Base-by-base conservation (phyloP, 495 filamentous ascomycete genomes). In the Penicillium daleae region DNA sequence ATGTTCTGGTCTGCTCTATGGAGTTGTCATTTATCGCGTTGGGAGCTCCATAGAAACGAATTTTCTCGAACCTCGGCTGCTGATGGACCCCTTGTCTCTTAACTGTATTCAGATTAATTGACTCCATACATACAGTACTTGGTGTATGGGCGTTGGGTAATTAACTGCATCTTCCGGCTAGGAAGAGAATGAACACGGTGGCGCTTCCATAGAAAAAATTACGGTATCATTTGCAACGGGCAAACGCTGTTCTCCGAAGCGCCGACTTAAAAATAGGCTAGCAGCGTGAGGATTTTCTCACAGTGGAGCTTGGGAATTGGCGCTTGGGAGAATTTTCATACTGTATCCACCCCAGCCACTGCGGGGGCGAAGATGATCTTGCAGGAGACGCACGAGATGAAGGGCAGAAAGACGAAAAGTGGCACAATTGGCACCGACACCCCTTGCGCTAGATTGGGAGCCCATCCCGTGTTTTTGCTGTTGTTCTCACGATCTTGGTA, bases 351-450 rank as follows among this genome's bases (percentile, higher is more conserved):
- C 37, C 49, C 31, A 60, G 66, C 60, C 66, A 69, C 55, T 68
- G 70, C 67, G 70, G 70, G n/a, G 70, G 67, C 70, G 62, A 54
- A 65, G 69, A 70, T 66, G 69, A 72, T 72, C 67, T 67, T 61
- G 69, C 66, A 71, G 65, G 48, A 56, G 42, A 65, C 52, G n/a
- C 29, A 59, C 48, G 61, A 68, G 64, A 61, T 40, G 48, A 33
- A 7, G 48, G 42, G 56, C 48, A 55, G 60, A 31, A 31, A n/a
- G n/a, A n/a, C n/a, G n/a, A n/a, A n/a, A n/a, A n/a, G n/a, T n/a
- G n/a, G 29, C 29, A 31, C 4, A 31, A 31, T 3, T 62, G 37
- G 54, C 40, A 44, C 40, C 15, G 40, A 21, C 51, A 57, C 64
- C 67, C 63, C 51, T 63, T 62, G 58, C 63, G 26, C 40, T n/a